These are phyloP conservation scores for Solanum okadae DNA, from an alignment of 257 asterid genomes.

Conservation along the genomic window DNA sequence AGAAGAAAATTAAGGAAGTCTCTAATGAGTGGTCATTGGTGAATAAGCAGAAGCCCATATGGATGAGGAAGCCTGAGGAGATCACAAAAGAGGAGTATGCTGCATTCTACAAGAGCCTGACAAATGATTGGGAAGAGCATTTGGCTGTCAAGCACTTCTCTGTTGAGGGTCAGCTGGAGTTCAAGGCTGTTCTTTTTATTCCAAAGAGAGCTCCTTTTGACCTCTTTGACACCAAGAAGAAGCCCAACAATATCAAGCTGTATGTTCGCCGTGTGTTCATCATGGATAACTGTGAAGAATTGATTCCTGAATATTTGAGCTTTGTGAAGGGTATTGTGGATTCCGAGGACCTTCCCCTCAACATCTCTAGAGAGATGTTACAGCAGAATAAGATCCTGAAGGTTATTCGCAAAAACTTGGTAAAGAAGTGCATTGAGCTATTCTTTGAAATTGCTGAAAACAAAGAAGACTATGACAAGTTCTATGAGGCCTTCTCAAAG, in stretches of 20 bases:
- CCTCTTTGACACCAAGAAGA: slow-evolving; percentile 50
- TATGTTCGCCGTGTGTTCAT: slow-evolving; percentile 57
- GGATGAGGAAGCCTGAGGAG: slow-evolving; percentile 72
- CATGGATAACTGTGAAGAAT: slow-evolving; percentile 60
- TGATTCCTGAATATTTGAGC: slow-evolving; percentile 57
- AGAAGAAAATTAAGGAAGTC: slow-evolving; percentile 62
- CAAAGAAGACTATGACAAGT: slow-evolving; percentile 56
- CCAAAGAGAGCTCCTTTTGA: slow-evolving; percentile 68
- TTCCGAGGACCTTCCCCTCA: slow-evolving; percentile 63
- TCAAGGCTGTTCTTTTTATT: slow-evolving; percentile 51
- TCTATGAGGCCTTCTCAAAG: slow-evolving; percentile 61
- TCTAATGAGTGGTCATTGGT: slow-evolving; percentile 59
- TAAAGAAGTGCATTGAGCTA: slow-evolving; percentile 61
- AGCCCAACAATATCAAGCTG: slow-evolving; percentile 59
- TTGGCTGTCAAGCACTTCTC: slow-evolving; percentile 63
- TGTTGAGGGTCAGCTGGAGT: slow-evolving; percentile 63
- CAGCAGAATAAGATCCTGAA: slow-evolving; percentile 62
- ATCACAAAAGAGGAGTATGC: slow-evolving; percentile 58
- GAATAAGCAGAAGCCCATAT: slow-evolving; percentile 63
- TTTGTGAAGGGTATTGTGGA: slow-evolving; percentile 62
- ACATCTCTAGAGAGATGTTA: slow-evolving; percentile 52
- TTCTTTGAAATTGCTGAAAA: slow-evolving; percentile 60
- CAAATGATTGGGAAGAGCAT: slow-evolving; percentile 66
- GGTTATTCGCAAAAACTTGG: slow-evolving; percentile 64
- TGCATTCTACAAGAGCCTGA: slow-evolving; percentile 62